phyloP scores from a whole-genome alignment of 192 early-diverging fungal species.

The Entomortierella parvispora region DNA sequence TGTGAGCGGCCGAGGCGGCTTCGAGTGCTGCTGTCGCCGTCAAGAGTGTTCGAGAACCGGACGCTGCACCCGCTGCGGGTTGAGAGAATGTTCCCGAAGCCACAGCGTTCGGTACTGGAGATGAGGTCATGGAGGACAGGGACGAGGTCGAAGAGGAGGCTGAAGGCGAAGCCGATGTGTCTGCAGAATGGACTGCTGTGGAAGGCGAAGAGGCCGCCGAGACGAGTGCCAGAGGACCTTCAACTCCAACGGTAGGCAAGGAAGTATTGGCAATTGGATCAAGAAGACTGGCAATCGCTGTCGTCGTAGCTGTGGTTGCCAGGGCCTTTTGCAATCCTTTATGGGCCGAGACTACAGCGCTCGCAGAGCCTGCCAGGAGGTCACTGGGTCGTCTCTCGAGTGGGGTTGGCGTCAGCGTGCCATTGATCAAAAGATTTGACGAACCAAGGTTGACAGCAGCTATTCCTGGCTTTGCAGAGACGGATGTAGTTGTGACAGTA shows the following conservation, averaged over 20 bases:
- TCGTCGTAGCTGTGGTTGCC: conserved; percentile 40
- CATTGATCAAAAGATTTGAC: conserved; percentile 12
- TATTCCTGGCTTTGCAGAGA: not conserved
- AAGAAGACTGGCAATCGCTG: not conserved
- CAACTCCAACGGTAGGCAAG: not conserved
- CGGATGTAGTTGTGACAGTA: not conserved
- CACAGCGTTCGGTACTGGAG: not conserved
- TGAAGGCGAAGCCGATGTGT: not conserved
- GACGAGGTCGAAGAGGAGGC: conserved; percentile 25
- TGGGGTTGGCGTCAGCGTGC: not conserved
- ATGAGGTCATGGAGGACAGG: conserved; percentile 3
- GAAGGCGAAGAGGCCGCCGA: conserved; percentile 7
- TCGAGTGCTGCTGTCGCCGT: conserved; percentile 43
- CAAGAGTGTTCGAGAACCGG: conserved; percentile 24
- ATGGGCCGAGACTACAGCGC: conserved; percentile 16
- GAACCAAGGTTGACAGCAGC: not conserved
- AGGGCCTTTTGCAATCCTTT: conserved; percentile 37
- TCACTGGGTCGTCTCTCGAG: conserved; percentile 28
- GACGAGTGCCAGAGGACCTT: not conserved
- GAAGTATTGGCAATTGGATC: not conserved
- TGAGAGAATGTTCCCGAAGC: conserved; percentile 25
- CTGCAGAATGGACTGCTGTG: conserved; percentile 10
- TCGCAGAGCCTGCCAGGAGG: not conserved
- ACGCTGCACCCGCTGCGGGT: conserved; percentile 10
- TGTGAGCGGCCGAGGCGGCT: conserved; percentile 20